phyloP scores from a whole-genome alignment of 2,329 filamentous ascomycete genomes.

The Verticillium dahliae region DNA sequence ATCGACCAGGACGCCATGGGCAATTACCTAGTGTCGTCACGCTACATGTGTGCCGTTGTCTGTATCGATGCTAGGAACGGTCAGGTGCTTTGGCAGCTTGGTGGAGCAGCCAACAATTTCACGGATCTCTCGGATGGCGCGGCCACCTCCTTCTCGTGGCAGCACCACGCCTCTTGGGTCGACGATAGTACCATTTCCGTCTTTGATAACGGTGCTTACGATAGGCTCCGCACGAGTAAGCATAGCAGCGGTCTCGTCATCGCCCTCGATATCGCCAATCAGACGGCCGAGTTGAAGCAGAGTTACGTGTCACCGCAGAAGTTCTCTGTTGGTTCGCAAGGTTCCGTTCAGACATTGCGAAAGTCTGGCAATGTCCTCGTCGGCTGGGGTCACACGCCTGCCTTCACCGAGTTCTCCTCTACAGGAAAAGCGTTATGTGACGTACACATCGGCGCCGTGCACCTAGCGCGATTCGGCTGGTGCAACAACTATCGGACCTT shows the following conservation, averaged over 20 bases:
- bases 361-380: constrained; percentile 44
- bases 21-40: constrained; percentile 48
- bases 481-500: constrained; percentile 45
- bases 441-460: constrained; percentile 34
- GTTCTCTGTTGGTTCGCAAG: constrained; percentile 40
- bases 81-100: constrained; percentile 44
- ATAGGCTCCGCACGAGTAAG: not conserved
- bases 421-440: constrained; percentile 46
- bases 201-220: constrained; percentile 25
- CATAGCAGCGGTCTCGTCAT: constrained; percentile 40
- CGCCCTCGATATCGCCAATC: constrained; percentile 34
- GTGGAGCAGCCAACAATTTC: constrained; percentile 33
- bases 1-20: constrained; percentile 42
- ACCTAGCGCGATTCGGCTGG: constrained; percentile 22
- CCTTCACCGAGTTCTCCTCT: constrained; percentile 37
- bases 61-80: constrained; percentile 37
- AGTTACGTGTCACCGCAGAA: constrained; percentile 25
- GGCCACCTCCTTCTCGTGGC: constrained; percentile 33
- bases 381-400: constrained; percentile 47
- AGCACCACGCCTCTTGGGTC: constrained; percentile 45
- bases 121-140: constrained; percentile 23
- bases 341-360: constrained; percentile 44
- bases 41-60: constrained; percentile 38
- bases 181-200: constrained; percentile 43
- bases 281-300: constrained; percentile 37